phyloP scores from a whole-genome alignment of 352 stramenopile species.

The Phytophthora palmivora region DNA sequence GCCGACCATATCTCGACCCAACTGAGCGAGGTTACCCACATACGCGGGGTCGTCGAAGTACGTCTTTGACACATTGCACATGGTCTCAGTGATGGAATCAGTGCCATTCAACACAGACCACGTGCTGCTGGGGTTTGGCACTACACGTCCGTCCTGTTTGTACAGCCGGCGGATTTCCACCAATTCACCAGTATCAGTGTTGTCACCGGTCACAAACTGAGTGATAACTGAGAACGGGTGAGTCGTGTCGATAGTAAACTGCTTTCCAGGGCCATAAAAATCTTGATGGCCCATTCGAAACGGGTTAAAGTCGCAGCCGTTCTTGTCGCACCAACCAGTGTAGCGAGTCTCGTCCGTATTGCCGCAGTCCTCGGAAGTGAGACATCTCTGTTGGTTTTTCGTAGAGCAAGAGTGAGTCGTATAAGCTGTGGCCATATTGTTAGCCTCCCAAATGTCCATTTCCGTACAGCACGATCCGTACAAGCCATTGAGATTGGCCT shows the following conservation, averaged over 20 bases:
- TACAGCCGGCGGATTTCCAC: constrained; percentile 66
- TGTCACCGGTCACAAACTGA: constrained; percentile 62
- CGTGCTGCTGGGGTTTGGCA: constrained; percentile 37
- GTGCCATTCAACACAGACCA: constrained; percentile 28
- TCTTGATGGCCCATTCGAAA: constrained; percentile 58
- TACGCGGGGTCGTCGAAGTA: constrained; percentile 47
- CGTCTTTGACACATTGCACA: constrained; percentile 47
- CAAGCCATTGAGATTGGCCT: constrained; percentile 53
- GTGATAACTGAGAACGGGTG: no score
- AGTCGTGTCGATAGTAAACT: constrained; percentile 59
- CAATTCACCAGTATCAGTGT: constrained; percentile 47
- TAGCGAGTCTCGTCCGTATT: constrained; percentile 39
- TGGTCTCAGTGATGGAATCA: no score
- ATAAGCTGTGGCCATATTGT: no score
- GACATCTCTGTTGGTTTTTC: constrained; percentile 35
- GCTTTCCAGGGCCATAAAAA: constrained; percentile 55
- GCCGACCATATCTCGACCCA: constrained; percentile 45
- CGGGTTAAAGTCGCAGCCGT: constrained; percentile 65
- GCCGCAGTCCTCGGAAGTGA: constrained; percentile 41
- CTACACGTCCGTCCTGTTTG: constrained; percentile 48
- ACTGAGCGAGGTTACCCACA: constrained; percentile 45
- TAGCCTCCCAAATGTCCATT: constrained; percentile 60
- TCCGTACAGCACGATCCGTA: constrained; percentile 66
- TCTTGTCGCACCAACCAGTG: constrained; percentile 63
- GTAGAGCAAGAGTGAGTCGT: constrained; percentile 49